Evolutionary conservation across 2,329 filamentous ascomycete genomes (phyloP).

Genomic region (Cladosporium sp.): DNA sequence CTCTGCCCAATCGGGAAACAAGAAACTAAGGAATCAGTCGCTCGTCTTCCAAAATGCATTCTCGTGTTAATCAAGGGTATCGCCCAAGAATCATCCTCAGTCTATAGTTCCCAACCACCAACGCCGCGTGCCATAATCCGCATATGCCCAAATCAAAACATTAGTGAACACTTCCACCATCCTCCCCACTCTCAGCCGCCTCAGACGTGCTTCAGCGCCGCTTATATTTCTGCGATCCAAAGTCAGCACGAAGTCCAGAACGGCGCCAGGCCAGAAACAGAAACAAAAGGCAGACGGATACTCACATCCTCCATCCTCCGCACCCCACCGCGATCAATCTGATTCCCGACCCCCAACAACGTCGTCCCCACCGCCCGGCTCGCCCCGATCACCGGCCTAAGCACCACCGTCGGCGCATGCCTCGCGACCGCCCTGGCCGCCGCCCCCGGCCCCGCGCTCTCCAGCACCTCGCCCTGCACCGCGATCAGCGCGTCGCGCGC

Average conservation of each 20-base stretch:
- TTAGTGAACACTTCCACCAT: not conserved
- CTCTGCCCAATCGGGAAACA: not conserved
- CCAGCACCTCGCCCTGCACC: constrained; percentile 84
- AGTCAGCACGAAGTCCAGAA: constrained; percentile 14
- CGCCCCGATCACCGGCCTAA: constrained; percentile 83
- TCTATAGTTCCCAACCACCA: not conserved
- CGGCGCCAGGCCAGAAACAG: not conserved
- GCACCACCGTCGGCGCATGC: constrained; percentile 85
- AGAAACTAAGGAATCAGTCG: not conserved
- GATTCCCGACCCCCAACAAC: constrained; percentile 85
- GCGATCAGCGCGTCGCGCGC: constrained; percentile 90
- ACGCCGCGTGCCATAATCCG: not conserved
- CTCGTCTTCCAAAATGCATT: too few relatives aligned
- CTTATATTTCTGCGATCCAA: constrained; percentile 29
- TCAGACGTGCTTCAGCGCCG: constrained; percentile 11
- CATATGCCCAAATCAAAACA: not conserved
- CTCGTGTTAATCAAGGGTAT: too few relatives aligned
- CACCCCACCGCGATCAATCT: constrained; percentile 75
- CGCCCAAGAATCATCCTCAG: too few relatives aligned
- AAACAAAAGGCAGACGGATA: constrained; percentile 24
- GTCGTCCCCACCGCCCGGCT: constrained; percentile 85
- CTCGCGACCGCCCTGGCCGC: constrained; percentile 71
- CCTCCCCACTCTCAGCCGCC: not conserved
- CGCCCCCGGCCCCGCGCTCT: constrained; percentile 73
- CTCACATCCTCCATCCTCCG: constrained; percentile 83